phyloP scores from a whole-genome alignment of 352 stramenopile genomes.

The Phytophthora kernoviae region DNA sequence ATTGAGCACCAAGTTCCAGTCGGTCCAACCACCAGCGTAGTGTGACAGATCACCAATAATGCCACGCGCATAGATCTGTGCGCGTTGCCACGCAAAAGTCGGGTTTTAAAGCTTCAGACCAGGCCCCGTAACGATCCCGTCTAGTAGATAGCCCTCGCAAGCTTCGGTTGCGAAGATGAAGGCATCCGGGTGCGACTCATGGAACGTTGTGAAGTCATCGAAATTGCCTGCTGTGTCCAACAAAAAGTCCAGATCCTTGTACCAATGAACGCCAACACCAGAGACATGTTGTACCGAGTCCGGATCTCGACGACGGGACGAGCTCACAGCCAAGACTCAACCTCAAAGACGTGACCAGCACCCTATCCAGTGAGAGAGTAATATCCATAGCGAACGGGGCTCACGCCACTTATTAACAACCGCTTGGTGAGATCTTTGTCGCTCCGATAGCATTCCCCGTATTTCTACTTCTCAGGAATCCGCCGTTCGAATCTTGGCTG shows the following conservation, averaged over 20 bases:
- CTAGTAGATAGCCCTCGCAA: constrained; percentile 52
- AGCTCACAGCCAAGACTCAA: too few species aligned
- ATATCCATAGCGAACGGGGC: too few species aligned
- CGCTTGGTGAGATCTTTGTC: too few species aligned
- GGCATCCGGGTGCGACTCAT: constrained; percentile 52
- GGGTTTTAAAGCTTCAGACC: constrained; percentile 67
- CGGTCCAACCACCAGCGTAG: background rate
- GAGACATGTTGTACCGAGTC: constrained; percentile 63
- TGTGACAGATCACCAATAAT: background rate
- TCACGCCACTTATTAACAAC: too few species aligned
- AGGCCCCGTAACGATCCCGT: constrained; percentile 37
- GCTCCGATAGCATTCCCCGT: too few species aligned
- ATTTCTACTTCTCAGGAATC: too few species aligned
- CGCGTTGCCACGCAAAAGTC: background rate
- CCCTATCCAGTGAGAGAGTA: too few species aligned
- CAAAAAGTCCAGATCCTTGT: constrained; percentile 57
- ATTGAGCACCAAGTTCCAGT: constrained; percentile 1
- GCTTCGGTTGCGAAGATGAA: constrained; percentile 79
- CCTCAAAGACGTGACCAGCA: too few species aligned
- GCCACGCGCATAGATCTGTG: background rate
- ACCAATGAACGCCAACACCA: constrained; percentile 85
- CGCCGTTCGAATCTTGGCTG: too few species aligned
- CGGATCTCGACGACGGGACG: too few species aligned
- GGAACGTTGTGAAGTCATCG: constrained; percentile 37
- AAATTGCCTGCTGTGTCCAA: constrained; percentile 38